Evolutionary conservation across 352 stramenopile species (phyloP).

Genomic region (Pythium scleroteichum): DNA sequence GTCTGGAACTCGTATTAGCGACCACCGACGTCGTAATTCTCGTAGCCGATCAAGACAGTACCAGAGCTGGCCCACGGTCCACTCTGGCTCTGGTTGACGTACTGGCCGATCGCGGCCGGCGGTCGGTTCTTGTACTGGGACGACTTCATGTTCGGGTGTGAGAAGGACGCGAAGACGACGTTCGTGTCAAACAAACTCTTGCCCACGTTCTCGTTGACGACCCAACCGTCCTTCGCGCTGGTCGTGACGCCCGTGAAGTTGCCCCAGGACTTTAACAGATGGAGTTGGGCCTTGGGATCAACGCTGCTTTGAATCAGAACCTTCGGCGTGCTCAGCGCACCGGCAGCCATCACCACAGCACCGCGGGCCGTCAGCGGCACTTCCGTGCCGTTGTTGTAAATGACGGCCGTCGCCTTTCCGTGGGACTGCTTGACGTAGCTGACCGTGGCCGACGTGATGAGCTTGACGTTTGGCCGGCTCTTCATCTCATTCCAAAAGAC

Average conservation of each 20-base stretch:
- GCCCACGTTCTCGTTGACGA: constrained; percentile 61
- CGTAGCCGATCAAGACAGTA: constrained; percentile 57
- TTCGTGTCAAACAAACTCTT: constrained; percentile 66
- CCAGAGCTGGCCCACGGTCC: constrained; percentile 46
- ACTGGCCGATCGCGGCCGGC: constrained; percentile 49
- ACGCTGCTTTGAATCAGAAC: constrained; percentile 84
- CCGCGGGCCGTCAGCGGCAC: constrained; percentile 35
- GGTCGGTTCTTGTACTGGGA: constrained; percentile 37
- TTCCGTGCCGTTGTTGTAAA: constrained; percentile 35
- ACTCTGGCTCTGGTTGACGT: constrained; percentile 41
- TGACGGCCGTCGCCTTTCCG: constrained; percentile 46
- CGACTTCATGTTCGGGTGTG: constrained; percentile 50
- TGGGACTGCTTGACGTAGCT: constrained; percentile 48
- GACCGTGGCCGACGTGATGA: constrained; percentile 44
- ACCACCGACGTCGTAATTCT: constrained; percentile 54
- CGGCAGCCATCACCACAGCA: constrained; percentile 76
- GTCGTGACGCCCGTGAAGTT: constrained; percentile 4
- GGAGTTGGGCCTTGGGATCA: constrained; percentile 56
- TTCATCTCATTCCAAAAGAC: constrained; percentile 35
- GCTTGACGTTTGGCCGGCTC: constrained; percentile 8
- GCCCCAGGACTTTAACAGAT: constrained; percentile 26
- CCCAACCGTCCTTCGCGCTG: constrained; percentile 28
- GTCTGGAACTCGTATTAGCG: constrained; percentile 68
- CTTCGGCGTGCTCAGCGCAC: constrained; percentile 73
- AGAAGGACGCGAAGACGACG: constrained; percentile 49